phyloP scores from a whole-genome alignment of 2,329 filamentous ascomycete species.

The Sclerotinia sclerotiorum region DNA sequence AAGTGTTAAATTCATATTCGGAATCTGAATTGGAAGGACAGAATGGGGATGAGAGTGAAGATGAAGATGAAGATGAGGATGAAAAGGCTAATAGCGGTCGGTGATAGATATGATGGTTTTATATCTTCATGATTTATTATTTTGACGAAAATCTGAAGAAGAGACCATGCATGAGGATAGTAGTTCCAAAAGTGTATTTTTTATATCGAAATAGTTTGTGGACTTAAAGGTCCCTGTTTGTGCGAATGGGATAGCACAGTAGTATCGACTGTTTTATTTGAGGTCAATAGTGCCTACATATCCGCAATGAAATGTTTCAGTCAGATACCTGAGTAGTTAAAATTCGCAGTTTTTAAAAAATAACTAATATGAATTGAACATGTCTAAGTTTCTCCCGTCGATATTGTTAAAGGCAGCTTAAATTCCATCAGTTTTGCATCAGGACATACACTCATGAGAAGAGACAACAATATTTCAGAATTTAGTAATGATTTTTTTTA shows the following conservation, averaged over 20 bases:
- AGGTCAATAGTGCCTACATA: background rate
- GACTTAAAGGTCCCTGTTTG: too few relatives aligned
- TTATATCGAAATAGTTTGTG: accelerated
- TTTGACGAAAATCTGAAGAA: background rate
- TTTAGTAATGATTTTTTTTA: background rate
- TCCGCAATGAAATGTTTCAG: background rate
- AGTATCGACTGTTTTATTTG: background rate
- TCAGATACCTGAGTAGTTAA: too few relatives aligned
- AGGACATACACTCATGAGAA: background rate
- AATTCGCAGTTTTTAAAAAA: background rate
- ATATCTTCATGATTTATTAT: background rate
- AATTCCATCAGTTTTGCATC: background rate
- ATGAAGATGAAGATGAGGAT: background rate
- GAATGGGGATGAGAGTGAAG: background rate
- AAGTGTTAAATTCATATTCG: background rate
- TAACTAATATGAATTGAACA: background rate
- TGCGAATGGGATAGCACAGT: too few relatives aligned
- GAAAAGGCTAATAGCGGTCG: background rate
- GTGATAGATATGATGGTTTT: background rate
- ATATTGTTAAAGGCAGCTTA: background rate
- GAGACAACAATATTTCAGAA: background rate
- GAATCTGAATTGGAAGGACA: background rate
- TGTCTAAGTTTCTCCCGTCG: background rate
- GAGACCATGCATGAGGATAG: background rate
- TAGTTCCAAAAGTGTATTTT: background rate